Evolutionary conservation across 1,284 basidiomycete species (phyloP).

Genomic region (Irpex rosettiformis): DNA sequence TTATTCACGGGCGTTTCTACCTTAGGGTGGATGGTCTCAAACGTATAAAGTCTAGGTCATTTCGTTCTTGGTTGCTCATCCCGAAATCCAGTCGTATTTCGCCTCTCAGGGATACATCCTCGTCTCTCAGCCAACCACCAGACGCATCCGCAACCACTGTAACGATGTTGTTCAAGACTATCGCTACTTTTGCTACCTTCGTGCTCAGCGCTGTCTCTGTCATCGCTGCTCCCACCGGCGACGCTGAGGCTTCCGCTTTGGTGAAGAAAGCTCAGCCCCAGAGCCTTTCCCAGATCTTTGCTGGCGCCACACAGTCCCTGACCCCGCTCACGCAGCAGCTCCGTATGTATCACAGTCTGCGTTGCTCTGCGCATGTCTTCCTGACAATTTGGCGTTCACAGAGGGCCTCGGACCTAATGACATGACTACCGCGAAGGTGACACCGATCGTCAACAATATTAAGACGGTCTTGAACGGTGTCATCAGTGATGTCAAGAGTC

Average conservation of each 20-base stretch:
- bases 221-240: slow-evolving; percentile 17
- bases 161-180: slow-evolving; percentile 12
- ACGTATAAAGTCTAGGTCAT: not conserved
- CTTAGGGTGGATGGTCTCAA: too few relatives aligned
- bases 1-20: too few relatives aligned
- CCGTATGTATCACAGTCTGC: slow-evolving; percentile 29
- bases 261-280: slow-evolving; percentile 15
- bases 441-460: slow-evolving; percentile 28
- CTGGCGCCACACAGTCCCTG: slow-evolving; percentile 21
- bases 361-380: not conserved
- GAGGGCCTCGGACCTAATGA: slow-evolving; percentile 2
- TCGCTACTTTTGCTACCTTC: slow-evolving; percentile 34
- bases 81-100: not conserved
- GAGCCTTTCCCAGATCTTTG: slow-evolving; percentile 26
- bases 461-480: slow-evolving; percentile 28
- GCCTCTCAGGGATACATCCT: not conserved
- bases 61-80: not conserved
- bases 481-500: slow-evolving; percentile 29
- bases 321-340: slow-evolving; percentile 25
- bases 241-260: slow-evolving; percentile 6
- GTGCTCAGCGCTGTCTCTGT: slow-evolving; percentile 29
- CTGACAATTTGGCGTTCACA: not conserved
- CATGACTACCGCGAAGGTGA: slow-evolving; percentile 26
- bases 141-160: not conserved
- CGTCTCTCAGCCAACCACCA: not conserved